Conservation (phyloP, 2,329 filamentous ascomycete genomes). For the Trichoderma asperellum region DNA sequence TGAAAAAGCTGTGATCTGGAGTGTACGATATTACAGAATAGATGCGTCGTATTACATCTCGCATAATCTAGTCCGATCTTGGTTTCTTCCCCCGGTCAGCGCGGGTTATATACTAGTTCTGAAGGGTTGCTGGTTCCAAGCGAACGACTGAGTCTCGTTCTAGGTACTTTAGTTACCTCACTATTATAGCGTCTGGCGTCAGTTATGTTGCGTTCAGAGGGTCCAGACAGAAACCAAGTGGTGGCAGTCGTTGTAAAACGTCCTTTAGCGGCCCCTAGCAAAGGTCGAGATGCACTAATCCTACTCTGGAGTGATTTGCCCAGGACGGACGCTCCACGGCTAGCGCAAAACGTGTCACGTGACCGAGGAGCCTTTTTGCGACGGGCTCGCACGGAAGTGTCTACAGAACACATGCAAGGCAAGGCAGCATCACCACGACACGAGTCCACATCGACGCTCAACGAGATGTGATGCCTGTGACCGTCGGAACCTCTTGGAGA, state of each 20-base stretch:
- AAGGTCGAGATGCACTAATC: not conserved
- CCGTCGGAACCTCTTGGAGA: not conserved
- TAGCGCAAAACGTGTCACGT: slow-evolving; percentile 1
- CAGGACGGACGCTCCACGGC: too few relatives aligned
- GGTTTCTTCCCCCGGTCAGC: not conserved
- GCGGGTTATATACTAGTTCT: not conserved
- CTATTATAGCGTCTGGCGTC: too few relatives aligned
- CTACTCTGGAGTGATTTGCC: not conserved
- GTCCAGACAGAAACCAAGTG: not conserved
- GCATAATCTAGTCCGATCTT: not conserved
- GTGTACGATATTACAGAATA: not conserved
- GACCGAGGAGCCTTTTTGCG: not conserved
- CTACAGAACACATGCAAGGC: slow-evolving; percentile 21
- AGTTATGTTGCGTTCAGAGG: not conserved
- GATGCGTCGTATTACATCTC: not conserved
- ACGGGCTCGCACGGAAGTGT: slow-evolving; percentile 13
- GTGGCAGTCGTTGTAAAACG: not conserved
- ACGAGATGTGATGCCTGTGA: slow-evolving; percentile 16
- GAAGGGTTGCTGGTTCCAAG: not conserved
- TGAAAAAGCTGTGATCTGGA: not conserved
- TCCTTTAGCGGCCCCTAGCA: not conserved
- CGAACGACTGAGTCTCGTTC: too few relatives aligned
- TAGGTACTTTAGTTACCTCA: not conserved
- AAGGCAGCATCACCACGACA: slow-evolving; percentile 24
- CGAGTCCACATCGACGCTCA: slow-evolving; percentile 21